A percentile compares a stretch with the other conserved stretches of the same genome.
phyloP scores from a whole-genome alignment of 805 yeast genomes.

The Kodamaea fukazawae region DNA sequence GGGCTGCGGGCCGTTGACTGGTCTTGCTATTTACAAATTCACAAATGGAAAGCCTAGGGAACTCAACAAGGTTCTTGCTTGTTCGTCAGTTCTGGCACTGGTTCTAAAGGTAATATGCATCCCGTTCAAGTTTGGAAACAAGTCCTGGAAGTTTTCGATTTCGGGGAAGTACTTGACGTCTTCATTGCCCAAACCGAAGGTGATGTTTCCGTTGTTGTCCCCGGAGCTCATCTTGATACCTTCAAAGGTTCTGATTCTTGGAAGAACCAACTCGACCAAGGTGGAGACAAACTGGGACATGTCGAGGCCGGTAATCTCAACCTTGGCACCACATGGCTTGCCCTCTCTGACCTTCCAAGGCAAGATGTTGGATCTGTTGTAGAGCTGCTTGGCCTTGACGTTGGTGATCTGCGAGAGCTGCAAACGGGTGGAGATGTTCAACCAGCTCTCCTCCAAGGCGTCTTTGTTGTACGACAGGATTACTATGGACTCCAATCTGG shows the following conservation, averaged over 20 bases:
- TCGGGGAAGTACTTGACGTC: slow-evolving; percentile 88
- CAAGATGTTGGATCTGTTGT: slow-evolving; percentile 75
- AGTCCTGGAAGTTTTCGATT: slow-evolving; percentile 82
- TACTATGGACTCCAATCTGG: slow-evolving; percentile 63
- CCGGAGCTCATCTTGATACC: slow-evolving; percentile 79
- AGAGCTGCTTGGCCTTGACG: slow-evolving; percentile 69
- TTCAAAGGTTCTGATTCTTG: slow-evolving; percentile 82
- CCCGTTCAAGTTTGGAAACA: slow-evolving; percentile 85
- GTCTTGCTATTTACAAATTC: not conserved
- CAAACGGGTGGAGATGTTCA: slow-evolving; percentile 71
- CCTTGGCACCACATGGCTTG: slow-evolving; percentile 87
- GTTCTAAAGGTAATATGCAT: slow-evolving; percentile 84
- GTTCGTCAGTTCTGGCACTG: slow-evolving; percentile 83
- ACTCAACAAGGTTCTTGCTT: slow-evolving; percentile 82
- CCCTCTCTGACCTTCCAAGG: slow-evolving; percentile 87
- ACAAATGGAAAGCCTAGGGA: slow-evolving; percentile 79
- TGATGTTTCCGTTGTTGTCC: slow-evolving; percentile 79
- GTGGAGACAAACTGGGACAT: slow-evolving; percentile 85
- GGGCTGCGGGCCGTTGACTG: not conserved
- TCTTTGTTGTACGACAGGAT: slow-evolving; percentile 75
- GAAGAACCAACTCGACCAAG: slow-evolving; percentile 86
- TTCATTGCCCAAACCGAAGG: slow-evolving; percentile 77
- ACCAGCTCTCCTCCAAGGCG: slow-evolving; percentile 66
- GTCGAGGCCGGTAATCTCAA: slow-evolving; percentile 70
- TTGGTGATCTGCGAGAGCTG: slow-evolving; percentile 95